Conservation (phyloP, 257 asterid species). For the Capsicum chinense region DNA sequence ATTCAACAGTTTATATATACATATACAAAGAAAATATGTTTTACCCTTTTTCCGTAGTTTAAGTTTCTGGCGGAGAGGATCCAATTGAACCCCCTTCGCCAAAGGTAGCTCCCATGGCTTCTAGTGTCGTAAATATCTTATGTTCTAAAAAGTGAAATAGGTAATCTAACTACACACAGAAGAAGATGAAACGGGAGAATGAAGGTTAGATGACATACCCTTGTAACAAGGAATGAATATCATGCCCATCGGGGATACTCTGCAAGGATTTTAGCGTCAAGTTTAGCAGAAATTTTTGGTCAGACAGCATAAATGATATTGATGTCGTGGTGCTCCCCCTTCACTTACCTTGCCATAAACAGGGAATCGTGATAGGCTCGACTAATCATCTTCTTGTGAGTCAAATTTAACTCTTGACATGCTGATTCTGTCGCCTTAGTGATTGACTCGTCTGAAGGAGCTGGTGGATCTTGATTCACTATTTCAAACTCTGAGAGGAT, state of each 20-base stretch:
- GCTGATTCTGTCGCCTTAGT: slow-evolving; percentile 78
- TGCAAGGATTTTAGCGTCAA: slow-evolving; percentile 40
- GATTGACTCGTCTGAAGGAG: slow-evolving; percentile 66
- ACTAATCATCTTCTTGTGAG: slow-evolving; percentile 92
- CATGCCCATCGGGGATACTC: slow-evolving; percentile 95
- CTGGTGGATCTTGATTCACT: slow-evolving; percentile 96
- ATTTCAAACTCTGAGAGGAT: slow-evolving; percentile 73
- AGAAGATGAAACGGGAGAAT: neutral
- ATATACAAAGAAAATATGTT: no score
- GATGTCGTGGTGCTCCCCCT: neutral
- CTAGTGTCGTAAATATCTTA: neutral
- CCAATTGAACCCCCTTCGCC: neutral
- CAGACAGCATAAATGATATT: neutral
- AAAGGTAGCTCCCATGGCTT: neutral
- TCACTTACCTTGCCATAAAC: slow-evolving; percentile 88
- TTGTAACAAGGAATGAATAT: slow-evolving; percentile 95
- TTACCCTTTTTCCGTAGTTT: no score
- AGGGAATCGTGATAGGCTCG: slow-evolving; percentile 96
- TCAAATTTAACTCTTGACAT: slow-evolving; percentile 65
- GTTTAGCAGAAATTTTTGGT: neutral
- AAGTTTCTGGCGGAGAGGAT: neutral
- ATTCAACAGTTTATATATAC: neutral
- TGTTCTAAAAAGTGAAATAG: neutral
- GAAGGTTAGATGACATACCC: slow-evolving; percentile 50
- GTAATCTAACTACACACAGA: neutral